Conservation (phyloP, 2,329 filamentous ascomycete genomes). For the Aspergillus persii region DNA sequence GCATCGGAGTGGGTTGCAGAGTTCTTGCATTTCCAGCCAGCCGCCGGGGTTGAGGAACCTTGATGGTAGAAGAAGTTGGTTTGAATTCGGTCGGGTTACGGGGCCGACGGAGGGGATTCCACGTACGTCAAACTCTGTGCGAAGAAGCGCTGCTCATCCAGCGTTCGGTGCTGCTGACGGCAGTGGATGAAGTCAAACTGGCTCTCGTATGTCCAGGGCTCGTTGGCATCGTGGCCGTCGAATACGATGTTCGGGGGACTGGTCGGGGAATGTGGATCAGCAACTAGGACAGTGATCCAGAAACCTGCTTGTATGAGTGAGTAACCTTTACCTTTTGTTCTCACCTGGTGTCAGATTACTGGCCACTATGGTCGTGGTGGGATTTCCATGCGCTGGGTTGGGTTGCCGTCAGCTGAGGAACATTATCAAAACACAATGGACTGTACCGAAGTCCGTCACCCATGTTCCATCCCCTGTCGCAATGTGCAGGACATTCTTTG, state of each 20-base stretch:
- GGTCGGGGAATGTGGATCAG: neutral
- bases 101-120: neutral
- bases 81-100: no score
- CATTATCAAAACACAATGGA: neutral
- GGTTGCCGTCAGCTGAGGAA: neutral
- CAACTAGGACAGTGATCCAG: neutral
- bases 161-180: slow-evolving; percentile 1
- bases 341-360: neutral
- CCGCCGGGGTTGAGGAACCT: neutral
- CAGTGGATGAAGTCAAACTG: slow-evolving; percentile 6
- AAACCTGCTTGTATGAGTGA: no score
- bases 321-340: neutral
- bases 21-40: slow-evolving; percentile 4
- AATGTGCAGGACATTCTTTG: neutral
- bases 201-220: neutral
- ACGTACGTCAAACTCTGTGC: neutral
- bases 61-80: neutral
- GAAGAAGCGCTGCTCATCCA: neutral
- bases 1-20: neutral
- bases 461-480: slow-evolving; percentile 2
- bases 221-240: neutral
- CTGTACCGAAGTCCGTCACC: neutral
- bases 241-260: neutral
- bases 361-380: neutral
- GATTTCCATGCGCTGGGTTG: neutral